Conservation (phyloP, 257 asterid genomes). For the Nicotiana knightiana region DNA sequence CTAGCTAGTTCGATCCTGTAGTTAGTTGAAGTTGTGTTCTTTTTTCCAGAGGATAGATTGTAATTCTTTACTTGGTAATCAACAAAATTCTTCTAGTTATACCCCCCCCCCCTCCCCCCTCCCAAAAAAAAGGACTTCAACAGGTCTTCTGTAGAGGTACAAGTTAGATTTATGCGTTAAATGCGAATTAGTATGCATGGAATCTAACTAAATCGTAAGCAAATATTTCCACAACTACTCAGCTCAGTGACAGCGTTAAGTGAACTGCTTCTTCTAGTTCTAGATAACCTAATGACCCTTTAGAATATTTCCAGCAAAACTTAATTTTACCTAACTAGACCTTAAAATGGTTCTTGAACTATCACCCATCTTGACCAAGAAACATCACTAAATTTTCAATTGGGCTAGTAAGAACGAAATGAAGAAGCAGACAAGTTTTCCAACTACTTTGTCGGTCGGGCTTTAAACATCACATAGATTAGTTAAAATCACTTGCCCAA, state of each 20-base stretch:
- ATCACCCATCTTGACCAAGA: background rate
- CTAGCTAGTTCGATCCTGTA: too few species aligned
- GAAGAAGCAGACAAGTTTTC: background rate
- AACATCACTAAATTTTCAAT: background rate
- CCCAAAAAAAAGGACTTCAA: too few species aligned
- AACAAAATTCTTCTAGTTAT: too few species aligned
- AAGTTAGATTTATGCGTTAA: background rate
- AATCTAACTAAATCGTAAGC: background rate
- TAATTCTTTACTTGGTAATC: too few species aligned
- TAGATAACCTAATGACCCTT: background rate
- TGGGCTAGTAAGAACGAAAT: background rate
- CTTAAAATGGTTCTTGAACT: background rate
- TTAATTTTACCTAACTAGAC: background rate
- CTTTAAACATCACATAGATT: background rate
- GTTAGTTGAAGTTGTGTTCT: too few species aligned
- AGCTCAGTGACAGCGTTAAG: background rate
- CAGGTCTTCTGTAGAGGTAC: background rate
- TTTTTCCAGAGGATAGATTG: too few species aligned
- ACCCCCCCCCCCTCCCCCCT: too few species aligned
- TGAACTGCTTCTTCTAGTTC: background rate
- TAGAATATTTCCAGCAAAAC: background rate
- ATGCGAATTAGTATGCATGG: background rate
- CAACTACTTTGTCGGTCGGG: background rate
- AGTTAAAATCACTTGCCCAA: background rate
- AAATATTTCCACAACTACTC: slow-evolving; percentile 5